Percentiles rank a stretch among this genome's conserved stretches.
phyloP scores from a whole-genome alignment of 192 early-diverging fungal genomes.

The Entomortierella chlamydospora region DNA sequence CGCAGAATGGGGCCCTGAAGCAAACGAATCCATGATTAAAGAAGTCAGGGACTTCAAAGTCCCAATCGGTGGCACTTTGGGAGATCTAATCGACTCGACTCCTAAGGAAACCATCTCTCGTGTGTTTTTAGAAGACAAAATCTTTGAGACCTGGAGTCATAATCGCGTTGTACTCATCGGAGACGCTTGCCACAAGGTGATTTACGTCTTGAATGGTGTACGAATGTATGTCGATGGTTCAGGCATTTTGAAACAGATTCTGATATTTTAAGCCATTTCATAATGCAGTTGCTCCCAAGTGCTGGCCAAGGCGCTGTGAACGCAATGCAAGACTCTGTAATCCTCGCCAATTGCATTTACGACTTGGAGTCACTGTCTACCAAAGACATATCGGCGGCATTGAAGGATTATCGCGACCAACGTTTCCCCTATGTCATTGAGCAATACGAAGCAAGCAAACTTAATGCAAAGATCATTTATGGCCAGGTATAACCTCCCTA shows the following conservation, averaged over 20 bases:
- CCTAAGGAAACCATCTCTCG: background rate
- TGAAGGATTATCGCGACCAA: background rate
- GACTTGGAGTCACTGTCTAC: background rate
- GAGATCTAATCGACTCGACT: slow-evolving; percentile 7
- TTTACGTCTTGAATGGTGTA: background rate
- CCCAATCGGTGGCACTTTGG: slow-evolving; percentile 12
- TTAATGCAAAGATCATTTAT: background rate
- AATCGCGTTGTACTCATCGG: slow-evolving; percentile 1
- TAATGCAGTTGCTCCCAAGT: slow-evolving; percentile 6
- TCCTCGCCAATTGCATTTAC: slow-evolving; percentile 6
- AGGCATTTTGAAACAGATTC: background rate
- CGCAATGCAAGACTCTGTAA: background rate
- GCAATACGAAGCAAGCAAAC: slow-evolving; percentile 7
- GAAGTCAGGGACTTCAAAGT: slow-evolving; percentile 7
- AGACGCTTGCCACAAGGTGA: slow-evolving; percentile 11
- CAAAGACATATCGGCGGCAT: background rate
- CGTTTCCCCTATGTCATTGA: background rate
- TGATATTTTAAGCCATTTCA: no score
- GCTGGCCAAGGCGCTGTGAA: background rate
- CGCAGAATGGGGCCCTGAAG: slow-evolving; percentile 22
- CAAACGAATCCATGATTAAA: slow-evolving; percentile 12
- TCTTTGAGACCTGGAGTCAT: slow-evolving; percentile 9
- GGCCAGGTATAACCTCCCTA: background rate
- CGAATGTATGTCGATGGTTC: background rate
- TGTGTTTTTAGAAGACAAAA: slow-evolving; percentile 10